These are phyloP conservation scores for Peronosclerospora sorghi DNA, from an alignment of 352 stramenopile species.

Conservation along the genomic window DNA sequence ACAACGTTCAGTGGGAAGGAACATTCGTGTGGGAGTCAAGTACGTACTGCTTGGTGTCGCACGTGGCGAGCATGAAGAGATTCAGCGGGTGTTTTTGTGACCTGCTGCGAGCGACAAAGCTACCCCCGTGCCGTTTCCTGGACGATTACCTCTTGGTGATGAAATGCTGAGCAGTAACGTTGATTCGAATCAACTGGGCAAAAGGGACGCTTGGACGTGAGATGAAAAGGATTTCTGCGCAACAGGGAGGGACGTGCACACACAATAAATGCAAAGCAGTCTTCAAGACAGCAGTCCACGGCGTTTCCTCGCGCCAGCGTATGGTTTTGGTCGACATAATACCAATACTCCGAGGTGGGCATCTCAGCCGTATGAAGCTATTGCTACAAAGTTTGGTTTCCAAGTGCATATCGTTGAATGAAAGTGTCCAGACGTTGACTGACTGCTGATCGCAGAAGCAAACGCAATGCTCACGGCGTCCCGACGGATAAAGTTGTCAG, in stretches of 20 bases:
- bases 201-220: constrained; percentile 46
- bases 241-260: constrained; percentile 13
- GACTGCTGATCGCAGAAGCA: constrained; percentile 40
- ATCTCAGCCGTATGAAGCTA: constrained; percentile 41
- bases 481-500: constrained; percentile 43
- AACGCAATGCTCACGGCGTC: constrained; percentile 63
- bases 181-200: constrained; percentile 21
- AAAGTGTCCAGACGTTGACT: constrained; percentile 30
- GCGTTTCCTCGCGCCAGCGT: constrained; percentile 4
- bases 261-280: constrained; percentile 34
- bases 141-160: constrained; percentile 24
- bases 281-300: constrained; percentile 27
- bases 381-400: constrained; percentile 17
- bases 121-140: constrained; percentile 16
- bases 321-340: constrained; percentile 68
- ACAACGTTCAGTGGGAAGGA: constrained; percentile 21
- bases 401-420: constrained; percentile 41
- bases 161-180: constrained; percentile 22
- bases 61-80: constrained; percentile 6
- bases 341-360: constrained; percentile 63
- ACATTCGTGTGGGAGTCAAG: constrained; percentile 7
- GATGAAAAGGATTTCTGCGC: constrained; percentile 25
- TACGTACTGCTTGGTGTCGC: constrained; percentile 11
- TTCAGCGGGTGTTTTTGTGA: constrained; percentile 21
- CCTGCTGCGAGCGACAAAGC: background rate